These are phyloP conservation scores for Neurospora tetrasperma DNA, from an alignment of 495 filamentous ascomycete genomes.

Conservation along the genomic window DNA sequence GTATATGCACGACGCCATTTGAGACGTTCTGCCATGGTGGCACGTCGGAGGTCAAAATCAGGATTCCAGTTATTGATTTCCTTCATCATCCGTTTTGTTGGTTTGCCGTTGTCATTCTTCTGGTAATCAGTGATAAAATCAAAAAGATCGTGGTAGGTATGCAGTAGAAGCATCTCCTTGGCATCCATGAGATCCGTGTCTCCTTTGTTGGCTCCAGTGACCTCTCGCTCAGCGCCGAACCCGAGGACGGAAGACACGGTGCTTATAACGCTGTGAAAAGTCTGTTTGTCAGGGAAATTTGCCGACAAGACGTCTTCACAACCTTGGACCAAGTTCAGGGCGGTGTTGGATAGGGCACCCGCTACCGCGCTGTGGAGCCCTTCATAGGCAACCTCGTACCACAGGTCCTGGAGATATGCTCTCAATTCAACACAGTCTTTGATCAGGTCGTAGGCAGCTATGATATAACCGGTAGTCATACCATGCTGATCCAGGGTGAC, in stretches of 20 bases:
- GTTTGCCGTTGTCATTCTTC: constrained; percentile 33
- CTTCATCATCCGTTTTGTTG: constrained; percentile 31
- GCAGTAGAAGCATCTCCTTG: constrained; percentile 32
- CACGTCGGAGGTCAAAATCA: constrained; percentile 27
- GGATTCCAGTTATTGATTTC: constrained; percentile 35
- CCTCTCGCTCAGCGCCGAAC: constrained; percentile 5
- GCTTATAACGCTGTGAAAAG: constrained; percentile 28
- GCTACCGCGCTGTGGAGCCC: constrained; percentile 37
- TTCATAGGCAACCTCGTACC: constrained; percentile 36
- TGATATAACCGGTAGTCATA: constrained; percentile 25
- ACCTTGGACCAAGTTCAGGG: constrained; percentile 29
- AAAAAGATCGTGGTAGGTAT: constrained; percentile 31
- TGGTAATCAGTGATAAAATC: constrained; percentile 40
- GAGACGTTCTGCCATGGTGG: constrained; percentile 27
- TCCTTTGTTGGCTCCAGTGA: constrained; percentile 4
- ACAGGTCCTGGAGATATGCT: constrained; percentile 28
- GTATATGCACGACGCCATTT: constrained; percentile 37
- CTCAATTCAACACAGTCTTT: constrained; percentile 25
- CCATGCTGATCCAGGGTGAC: constrained; percentile 23
- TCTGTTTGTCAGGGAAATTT: constrained; percentile 31
- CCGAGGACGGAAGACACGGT: constrained; percentile 24
- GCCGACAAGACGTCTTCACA: constrained; percentile 23
- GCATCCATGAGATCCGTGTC: constrained; percentile 18
- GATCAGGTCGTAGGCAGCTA: constrained; percentile 29
- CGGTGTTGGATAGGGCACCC: constrained; percentile 31